Base-by-base conservation (phyloP, 805 yeast genomes). In the Cephaloascus albidus region DNA sequence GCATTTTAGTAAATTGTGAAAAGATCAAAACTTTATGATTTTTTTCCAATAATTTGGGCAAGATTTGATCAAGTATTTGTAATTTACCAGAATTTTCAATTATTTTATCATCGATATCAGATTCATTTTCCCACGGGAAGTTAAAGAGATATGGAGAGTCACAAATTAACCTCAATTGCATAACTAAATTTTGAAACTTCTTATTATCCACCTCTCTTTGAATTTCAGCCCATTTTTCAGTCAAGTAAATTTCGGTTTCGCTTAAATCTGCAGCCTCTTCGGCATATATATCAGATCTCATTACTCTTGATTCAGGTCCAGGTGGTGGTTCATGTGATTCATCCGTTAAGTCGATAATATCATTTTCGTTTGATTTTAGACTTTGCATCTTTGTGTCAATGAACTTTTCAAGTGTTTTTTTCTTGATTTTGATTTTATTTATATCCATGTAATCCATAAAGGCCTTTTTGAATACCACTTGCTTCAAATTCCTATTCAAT, bases 131-230 rank as follows among this genome's bases (percentile, higher is more conserved):
- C 72, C 80, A 85, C 0, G 97, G 97, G 45, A 78, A 82, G 59
- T 81, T 86, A 53, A 84, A 86, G 34, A 85, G 55, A 52, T 82
- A 84, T 0, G 97, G 96, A 0, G 96, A 82, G 51, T 87, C 81
- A 48, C 96, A 88, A 6, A 86, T 74, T 42, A 81, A 76, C 35
- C 98, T 68, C 38, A 89, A 65, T 57, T 89, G 97, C 86, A 89
- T 86, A 62, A 84, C 68, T 49, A 77, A 50, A 49, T 85, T 86
- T 45, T 74, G 80, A 39, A 85, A 61, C 37, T 67, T 68, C 47
- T 80, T 81, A 30, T 63, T 59, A 16, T 63, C 62, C 4, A 80
- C 37, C 14, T 53, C 47, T 32, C 47, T 49, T 6, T 28, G 18
- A 5, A 54, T 43, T 32, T 42, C 44, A 10, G 30, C n/a, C 33